Conservation (phyloP, 345 rosid species). For the Gossypioides kirkii region DNA sequence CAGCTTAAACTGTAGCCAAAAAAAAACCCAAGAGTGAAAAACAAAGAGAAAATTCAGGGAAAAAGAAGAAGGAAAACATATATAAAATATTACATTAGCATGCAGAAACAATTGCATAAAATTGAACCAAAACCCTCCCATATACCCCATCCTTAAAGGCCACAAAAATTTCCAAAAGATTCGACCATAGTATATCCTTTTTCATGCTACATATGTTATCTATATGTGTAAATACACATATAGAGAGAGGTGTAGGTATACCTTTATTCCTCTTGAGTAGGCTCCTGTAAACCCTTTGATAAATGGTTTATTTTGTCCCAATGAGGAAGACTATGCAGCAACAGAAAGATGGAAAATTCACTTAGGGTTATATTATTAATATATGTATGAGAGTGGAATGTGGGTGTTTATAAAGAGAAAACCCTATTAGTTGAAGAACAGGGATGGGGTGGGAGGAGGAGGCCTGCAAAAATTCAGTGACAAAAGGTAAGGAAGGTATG, state of each 20-base stretch:
- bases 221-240: neutral
- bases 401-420: neutral
- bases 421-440: constrained; percentile 16
- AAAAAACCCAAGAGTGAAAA: constrained; percentile 5
- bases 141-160: no score
- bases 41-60: neutral
- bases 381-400: neutral
- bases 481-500: constrained; percentile 10
- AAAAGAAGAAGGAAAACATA: neutral
- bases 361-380: neutral
- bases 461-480: constrained; percentile 14
- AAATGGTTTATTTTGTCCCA: neutral
- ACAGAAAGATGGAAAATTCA: constrained; percentile 13
- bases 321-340: constrained; percentile 14
- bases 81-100: neutral
- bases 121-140: neutral
- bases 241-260: neutral
- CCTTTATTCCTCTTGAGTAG: constrained; percentile 12
- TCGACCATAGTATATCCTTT: no score
- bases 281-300: neutral
- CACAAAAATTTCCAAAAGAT: no score
- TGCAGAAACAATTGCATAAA: neutral
- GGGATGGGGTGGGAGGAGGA: neutral
- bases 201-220: no score
- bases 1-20: neutral